Conservation (phyloP, 345 rosid genomes). For the Firmiana major region DNA sequence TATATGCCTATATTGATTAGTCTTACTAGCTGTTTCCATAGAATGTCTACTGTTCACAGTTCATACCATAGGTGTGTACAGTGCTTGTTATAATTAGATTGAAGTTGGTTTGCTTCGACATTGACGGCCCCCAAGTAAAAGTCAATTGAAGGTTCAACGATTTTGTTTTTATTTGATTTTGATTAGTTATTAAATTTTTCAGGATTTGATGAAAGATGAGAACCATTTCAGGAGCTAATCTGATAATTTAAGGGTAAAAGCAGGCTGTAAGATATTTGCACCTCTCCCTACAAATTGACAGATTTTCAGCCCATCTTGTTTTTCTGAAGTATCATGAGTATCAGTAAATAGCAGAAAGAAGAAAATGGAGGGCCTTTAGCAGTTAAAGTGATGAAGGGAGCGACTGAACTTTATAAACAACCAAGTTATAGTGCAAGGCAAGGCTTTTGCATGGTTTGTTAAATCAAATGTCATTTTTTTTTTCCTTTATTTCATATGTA, state of each 20-base stretch:
- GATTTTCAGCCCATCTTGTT: too few species aligned
- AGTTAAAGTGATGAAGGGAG: not conserved
- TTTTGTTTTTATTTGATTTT: not conserved
- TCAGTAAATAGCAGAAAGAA: too few species aligned
- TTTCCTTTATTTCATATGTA: too few species aligned
- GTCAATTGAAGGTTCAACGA: not conserved
- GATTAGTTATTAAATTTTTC: not conserved
- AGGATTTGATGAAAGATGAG: not conserved
- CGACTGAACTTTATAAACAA: not conserved
- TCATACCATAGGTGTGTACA: not conserved
- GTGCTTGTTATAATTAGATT: not conserved
- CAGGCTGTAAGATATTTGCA: not conserved
- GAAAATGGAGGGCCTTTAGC: too few species aligned
- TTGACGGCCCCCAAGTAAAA: not conserved
- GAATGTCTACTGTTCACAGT: not conserved
- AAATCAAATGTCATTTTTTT: not conserved
- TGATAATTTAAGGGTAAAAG: too few species aligned
- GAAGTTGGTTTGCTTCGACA: not conserved
- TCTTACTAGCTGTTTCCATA: not conserved
- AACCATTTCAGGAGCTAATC: not conserved
- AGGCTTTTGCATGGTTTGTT: not conserved
- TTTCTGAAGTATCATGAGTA: too few species aligned
- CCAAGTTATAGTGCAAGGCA: not conserved
- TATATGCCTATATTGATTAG: not conserved
- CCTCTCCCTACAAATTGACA: too few species aligned